phyloP scores from a whole-genome alignment of 108 stramenopile genomes.

The Cyclotella sp. region DNA sequence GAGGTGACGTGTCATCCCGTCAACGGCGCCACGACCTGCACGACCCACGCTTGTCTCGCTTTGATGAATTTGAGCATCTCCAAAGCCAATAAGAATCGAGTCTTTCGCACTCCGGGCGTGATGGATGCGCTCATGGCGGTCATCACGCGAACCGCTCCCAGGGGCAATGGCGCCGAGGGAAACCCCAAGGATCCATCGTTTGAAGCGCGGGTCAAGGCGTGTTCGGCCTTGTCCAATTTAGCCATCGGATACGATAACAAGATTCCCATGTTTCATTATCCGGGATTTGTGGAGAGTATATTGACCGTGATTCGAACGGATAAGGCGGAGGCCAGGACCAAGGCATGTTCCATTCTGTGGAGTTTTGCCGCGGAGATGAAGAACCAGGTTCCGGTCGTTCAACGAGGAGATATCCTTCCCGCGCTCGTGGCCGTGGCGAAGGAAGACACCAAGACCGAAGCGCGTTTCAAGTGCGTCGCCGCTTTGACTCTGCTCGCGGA shows the following conservation, averaged over 20 bases:
- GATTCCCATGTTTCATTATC: slow-evolving; percentile 92
- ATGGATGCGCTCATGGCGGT: slow-evolving; percentile 93
- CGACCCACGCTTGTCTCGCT: slow-evolving; percentile 88
- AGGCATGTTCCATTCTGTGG: slow-evolving; percentile 93
- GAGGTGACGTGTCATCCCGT: slow-evolving; percentile 71
- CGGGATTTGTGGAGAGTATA: slow-evolving; percentile 89
- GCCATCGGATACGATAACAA: slow-evolving; percentile 95
- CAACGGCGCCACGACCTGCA: slow-evolving; percentile 82
- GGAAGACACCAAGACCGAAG: slow-evolving; percentile 89
- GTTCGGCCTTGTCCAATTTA: slow-evolving; percentile 87
- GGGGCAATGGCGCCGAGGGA: slow-evolving; percentile 20
- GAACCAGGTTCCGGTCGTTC: slow-evolving; percentile 90
- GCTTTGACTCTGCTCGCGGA: slow-evolving; percentile 88
- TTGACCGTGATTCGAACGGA: slow-evolving; percentile 87
- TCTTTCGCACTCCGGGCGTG: slow-evolving; percentile 86
- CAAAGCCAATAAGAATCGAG: slow-evolving; percentile 89
- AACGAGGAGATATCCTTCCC: slow-evolving; percentile 88
- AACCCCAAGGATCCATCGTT: slow-evolving; percentile 59
- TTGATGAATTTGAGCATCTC: slow-evolving; percentile 90
- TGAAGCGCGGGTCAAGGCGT: slow-evolving; percentile 90
- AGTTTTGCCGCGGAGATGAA: slow-evolving; percentile 94
- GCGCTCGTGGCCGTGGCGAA: slow-evolving; percentile 84
- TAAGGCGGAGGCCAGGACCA: slow-evolving; percentile 85
- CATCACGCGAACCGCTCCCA: slow-evolving; percentile 69
- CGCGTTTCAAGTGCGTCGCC: slow-evolving; percentile 91